phyloP scores from a whole-genome alignment of 2,329 filamentous ascomycete genomes.

The Cordyceps tenuipes region DNA sequence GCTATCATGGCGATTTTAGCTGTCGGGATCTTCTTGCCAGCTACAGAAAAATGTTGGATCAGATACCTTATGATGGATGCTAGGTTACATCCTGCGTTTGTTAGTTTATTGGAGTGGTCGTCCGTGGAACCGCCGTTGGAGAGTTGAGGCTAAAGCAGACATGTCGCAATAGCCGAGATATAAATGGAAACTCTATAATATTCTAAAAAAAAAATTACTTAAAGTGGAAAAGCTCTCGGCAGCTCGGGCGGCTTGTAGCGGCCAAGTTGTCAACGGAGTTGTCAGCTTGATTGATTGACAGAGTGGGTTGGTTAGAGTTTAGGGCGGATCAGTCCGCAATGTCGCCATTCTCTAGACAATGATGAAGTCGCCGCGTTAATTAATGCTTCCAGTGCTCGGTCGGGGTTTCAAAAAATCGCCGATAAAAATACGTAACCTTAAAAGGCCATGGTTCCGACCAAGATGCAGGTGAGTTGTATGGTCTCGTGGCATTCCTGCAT shows the following conservation, averaged over 20 bases:
- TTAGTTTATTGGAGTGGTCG: not conserved
- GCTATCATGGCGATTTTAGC: not conserved
- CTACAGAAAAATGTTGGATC: not conserved
- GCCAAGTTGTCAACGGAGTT: not conserved
- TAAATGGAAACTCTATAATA: not conserved
- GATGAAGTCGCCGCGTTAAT: not conserved
- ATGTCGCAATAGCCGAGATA: no score
- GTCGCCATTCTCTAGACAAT: conserved; percentile 8
- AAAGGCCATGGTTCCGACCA: not conserved
- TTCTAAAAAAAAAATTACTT: not conserved
- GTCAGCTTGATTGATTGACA: not conserved
- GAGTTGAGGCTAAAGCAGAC: no score
- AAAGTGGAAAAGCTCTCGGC: not conserved
- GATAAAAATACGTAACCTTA: not conserved
- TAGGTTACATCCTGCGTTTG: not conserved
- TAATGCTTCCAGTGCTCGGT: not conserved
- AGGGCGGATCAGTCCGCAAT: conserved; percentile 9
- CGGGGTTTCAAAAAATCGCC: not conserved
- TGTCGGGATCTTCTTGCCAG: not conserved
- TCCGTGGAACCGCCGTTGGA: no score
- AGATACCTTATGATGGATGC: not conserved
- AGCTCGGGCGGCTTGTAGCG: not conserved
- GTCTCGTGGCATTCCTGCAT: not conserved
- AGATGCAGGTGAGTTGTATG: not conserved
- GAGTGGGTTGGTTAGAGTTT: not conserved